A percentile compares a stretch with the other conserved stretches of the same genome.
These are phyloP conservation scores for Arxiozyma slooffiae DNA, from an alignment of 1,139 yeast species.

Conservation along the genomic window DNA sequence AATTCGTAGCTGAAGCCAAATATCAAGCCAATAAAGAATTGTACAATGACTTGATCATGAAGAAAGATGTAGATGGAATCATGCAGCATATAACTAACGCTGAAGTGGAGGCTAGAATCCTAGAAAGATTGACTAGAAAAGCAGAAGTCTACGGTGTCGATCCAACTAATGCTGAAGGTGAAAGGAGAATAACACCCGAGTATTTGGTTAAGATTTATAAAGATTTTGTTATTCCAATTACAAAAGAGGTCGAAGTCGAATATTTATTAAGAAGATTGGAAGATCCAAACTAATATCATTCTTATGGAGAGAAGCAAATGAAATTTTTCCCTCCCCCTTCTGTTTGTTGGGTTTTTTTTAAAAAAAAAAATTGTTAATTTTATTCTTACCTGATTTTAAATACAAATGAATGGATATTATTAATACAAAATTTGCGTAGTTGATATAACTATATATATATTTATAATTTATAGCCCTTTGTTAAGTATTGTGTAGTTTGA, in stretches of 20 bases:
- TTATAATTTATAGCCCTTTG: no score
- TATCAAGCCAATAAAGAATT: constrained; percentile 56
- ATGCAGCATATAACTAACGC: constrained; percentile 75
- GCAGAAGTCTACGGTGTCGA: constrained; percentile 84
- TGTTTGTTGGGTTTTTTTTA: no score
- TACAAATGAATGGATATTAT: no score
- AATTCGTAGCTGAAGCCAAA: constrained; percentile 94
- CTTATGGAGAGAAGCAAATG: no score
- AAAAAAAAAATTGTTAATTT: no score
- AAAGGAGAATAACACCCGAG: constrained; percentile 73
- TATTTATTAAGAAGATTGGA: constrained; percentile 77
- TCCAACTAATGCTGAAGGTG: constrained; percentile 62
- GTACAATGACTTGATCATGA: constrained; percentile 55
- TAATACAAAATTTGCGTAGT: no score
- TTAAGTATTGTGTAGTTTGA: no score
- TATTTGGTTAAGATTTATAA: constrained; percentile 73
- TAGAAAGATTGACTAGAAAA: constrained; percentile 66
- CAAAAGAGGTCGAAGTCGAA: constrained; percentile 90
- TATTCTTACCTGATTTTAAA: no score
- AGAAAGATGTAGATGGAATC: constrained; percentile 61
- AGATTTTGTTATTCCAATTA: constrained; percentile 82
- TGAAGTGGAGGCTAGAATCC: constrained; percentile 75
- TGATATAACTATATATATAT: no score
- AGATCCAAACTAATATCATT: constrained; percentile 27
- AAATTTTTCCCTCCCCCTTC: no score